These are phyloP conservation scores for Fennellomyces sp. DNA, from an alignment of 371 early-diverging fungal species.

Conservation along the genomic window DNA sequence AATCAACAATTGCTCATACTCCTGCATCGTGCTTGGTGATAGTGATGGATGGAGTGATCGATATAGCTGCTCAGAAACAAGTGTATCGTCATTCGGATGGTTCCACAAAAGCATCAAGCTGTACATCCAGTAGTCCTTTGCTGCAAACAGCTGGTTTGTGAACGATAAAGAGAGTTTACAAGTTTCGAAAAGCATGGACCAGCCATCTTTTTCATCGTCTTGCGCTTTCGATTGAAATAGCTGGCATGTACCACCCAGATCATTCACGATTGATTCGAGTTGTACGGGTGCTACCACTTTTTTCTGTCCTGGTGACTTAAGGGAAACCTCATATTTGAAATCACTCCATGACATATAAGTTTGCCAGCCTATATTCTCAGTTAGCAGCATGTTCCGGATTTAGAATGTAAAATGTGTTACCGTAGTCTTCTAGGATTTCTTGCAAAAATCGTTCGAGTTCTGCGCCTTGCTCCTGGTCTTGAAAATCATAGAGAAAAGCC, in stretches of 20 bases:
- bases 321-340: not conserved
- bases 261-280: not conserved
- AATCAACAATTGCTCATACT: constrained; percentile 23
- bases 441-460: not conserved
- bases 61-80: constrained; percentile 13
- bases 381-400: too few species aligned
- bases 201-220: constrained; percentile 11
- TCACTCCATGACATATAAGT: constrained; percentile 25
- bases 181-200: constrained; percentile 19
- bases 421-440: not conserved
- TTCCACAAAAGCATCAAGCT: constrained; percentile 23
- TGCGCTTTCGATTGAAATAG: not conserved
- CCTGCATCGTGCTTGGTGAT: constrained; percentile 13
- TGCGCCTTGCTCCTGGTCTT: not conserved
- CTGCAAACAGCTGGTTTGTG: constrained; percentile 19
- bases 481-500: not conserved
- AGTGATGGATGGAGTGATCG: constrained; percentile 19
- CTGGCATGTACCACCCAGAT: not conserved
- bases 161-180: constrained; percentile 24
- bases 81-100: constrained; percentile 21
- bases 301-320: not conserved
- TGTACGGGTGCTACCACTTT: not conserved
- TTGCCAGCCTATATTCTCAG: constrained; percentile 31
- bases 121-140: constrained; percentile 23
- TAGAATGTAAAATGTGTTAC: constrained; percentile 1